Conservation (phyloP, 352 stramenopile genomes). For the Phytophthora fragariaefolia region DNA sequence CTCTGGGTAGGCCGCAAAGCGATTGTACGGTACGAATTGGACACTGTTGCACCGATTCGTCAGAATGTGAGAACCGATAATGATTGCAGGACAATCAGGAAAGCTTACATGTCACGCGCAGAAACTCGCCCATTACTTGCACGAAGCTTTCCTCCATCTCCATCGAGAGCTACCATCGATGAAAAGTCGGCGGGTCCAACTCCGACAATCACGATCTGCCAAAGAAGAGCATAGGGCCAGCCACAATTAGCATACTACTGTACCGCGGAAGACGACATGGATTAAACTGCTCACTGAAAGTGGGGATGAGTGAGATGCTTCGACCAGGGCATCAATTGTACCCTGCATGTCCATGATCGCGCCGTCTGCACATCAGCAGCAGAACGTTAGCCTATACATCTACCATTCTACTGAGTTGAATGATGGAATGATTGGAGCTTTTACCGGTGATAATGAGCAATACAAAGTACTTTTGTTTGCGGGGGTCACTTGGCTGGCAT, state of each 20-base stretch:
- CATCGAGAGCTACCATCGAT: constrained; percentile 70
- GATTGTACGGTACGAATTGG: constrained; percentile 71
- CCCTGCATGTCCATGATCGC: constrained; percentile 89
- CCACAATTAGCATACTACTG: neutral
- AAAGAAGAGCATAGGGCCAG: neutral
- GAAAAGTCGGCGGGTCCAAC: constrained; percentile 76
- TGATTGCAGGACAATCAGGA: neutral
- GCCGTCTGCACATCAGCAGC: constrained; percentile 49
- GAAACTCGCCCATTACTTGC: constrained; percentile 43
- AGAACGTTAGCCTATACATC: neutral
- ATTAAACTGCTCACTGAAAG: constrained; percentile 53
- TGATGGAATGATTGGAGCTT: neutral
- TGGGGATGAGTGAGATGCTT: constrained; percentile 56
- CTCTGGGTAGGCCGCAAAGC: constrained; percentile 51
- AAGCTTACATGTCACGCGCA: constrained; percentile 65
- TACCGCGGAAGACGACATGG: no score
- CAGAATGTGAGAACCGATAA: constrained; percentile 6
- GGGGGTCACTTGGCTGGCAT: constrained; percentile 44
- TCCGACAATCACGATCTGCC: constrained; percentile 80
- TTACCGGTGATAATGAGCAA: constrained; percentile 84
- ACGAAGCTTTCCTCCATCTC: constrained; percentile 61
- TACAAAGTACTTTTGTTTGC: constrained; percentile 87
- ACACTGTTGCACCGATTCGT: constrained; percentile 40
- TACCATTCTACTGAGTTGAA: no score
- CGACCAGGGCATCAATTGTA: constrained; percentile 64